Conservation (phyloP, 2,329 filamentous ascomycete species). For the Purpureocillium takamizusanense region DNA sequence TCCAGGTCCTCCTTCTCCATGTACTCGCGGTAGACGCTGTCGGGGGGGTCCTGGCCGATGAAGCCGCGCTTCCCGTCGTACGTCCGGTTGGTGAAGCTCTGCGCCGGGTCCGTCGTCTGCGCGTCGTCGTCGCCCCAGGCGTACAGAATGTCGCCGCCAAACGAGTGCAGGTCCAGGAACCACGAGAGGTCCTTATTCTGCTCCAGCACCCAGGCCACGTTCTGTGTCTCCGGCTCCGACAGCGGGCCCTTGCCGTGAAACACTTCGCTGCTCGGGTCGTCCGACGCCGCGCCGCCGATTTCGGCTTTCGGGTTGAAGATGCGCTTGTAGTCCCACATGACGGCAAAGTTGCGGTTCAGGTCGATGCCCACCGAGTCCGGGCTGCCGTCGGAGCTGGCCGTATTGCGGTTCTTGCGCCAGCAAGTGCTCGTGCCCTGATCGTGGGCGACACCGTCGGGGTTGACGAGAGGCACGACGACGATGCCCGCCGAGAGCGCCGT, state of each 20-base stretch:
- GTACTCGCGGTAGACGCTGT: slow-evolving; percentile 35
- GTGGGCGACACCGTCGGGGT: slow-evolving; percentile 43
- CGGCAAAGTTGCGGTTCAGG: slow-evolving; percentile 49
- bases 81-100: slow-evolving; percentile 43
- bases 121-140: slow-evolving; percentile 48
- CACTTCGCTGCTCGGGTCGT: slow-evolving; percentile 31
- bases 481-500: slow-evolving; percentile 42
- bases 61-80: slow-evolving; percentile 44
- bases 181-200: slow-evolving; percentile 40
- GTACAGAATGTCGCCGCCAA: slow-evolving; percentile 41
- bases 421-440: slow-evolving; percentile 40
- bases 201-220: slow-evolving; percentile 42
- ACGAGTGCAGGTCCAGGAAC: slow-evolving; percentile 52
- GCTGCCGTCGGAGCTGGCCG: slow-evolving; percentile 22
- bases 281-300: slow-evolving; percentile 23
- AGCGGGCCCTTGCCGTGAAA: slow-evolving; percentile 42
- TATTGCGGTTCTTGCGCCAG: slow-evolving; percentile 50
- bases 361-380: slow-evolving; percentile 33
- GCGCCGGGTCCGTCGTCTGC: slow-evolving; percentile 32
- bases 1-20: slow-evolving; percentile 25
- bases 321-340: slow-evolving; percentile 43
- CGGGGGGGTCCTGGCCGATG: slow-evolving; percentile 23
- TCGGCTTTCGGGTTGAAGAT: slow-evolving; percentile 31
- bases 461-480: slow-evolving; percentile 42
- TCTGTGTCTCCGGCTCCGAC: slow-evolving; percentile 48